Percentiles rank a stretch among this genome's conserved stretches.
Evolutionary conservation across 2,329 filamentous ascomycete genomes (phyloP).

Genomic region (Cercospora zeae-maydis): DNA sequence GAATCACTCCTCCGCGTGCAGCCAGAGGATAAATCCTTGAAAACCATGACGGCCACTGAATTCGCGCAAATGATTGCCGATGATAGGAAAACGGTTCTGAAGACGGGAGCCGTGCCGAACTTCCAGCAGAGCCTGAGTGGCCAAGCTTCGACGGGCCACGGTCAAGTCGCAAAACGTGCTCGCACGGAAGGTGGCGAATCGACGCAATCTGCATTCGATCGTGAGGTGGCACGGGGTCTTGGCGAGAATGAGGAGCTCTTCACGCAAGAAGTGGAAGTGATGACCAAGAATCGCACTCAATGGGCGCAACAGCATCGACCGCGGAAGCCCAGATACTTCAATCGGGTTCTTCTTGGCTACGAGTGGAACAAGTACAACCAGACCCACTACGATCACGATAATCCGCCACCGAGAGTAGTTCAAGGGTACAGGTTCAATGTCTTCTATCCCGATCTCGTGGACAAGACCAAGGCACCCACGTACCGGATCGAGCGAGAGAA

Average conservation of each 20-base stretch:
- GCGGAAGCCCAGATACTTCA: constrained; percentile 94
- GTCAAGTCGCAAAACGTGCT: constrained; percentile 28
- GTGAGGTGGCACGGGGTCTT: constrained; percentile 86
- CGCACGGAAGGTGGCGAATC: constrained; percentile 25
- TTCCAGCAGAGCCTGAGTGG: constrained; percentile 26
- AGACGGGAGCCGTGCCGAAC: constrained; percentile 65
- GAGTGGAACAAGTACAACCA: constrained; percentile 99
- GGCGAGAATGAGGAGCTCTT: constrained; percentile 96
- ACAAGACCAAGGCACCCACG: constrained; percentile 89
- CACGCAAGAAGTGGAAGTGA: constrained; percentile 77
- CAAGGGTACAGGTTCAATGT: constrained; percentile 99
- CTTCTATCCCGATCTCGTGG: constrained; percentile 95
- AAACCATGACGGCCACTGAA: constrained; percentile 55
- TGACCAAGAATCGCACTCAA: constrained; percentile 60
- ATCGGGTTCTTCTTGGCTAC: constrained; percentile 97
- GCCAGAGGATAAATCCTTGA: constrained; percentile 59
- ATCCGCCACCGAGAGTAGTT: constrained; percentile 94
- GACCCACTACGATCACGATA: constrained; percentile 98
- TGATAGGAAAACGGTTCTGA: constrained; percentile 59
- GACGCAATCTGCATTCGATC: constrained; percentile 50
- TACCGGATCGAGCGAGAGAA: constrained; percentile 95
- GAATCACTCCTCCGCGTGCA: constrained; percentile 63
- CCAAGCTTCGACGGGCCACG: constrained; percentile 4
- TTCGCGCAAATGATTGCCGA: constrained; percentile 58
- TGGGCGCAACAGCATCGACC: constrained; percentile 85